Base-by-base conservation (phyloP, 1,284 basidiomycete species). In the Ceraceosorus guamensis region DNA sequence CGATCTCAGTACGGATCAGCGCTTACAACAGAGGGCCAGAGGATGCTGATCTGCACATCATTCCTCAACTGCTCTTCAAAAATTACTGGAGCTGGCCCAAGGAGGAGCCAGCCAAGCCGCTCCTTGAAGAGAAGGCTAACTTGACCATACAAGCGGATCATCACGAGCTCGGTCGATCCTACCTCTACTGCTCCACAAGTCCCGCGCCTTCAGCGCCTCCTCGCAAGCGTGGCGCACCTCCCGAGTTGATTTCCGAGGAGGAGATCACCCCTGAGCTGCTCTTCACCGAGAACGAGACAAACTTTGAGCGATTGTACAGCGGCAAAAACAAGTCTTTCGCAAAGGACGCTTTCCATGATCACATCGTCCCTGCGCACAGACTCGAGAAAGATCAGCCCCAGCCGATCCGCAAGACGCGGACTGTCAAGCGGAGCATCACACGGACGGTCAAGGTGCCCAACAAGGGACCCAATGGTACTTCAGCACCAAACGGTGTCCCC, bases 291-390 rank as follows among this genome's bases (percentile, higher is more conserved):
- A 98, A 97, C 78, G 89, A 97, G 76, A 96, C 92, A 62, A 98
- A 98, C 81, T 93, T 87, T 76, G 83, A 84, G 53, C 84, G 93
- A 57, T 82, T 98, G 35, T 98, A 96, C 77, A 86, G 86, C 37
- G 91, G 89, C 30, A 52, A 64, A 51, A 71, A 71, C 30, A 96
- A 97, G 79, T 82, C 83, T 1, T 92, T 86, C 75, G 88, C 89
- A 70, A 98, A 98, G 79, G 93, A 98, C 72, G 92, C 87, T n/a
- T 97, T 98, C 82, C 91, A 98, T 74, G 92, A 97, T 76, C 88
- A 97, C 75, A 88, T 97, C 76, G 85, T 97, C 62, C 85, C 85
- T 3, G 81, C 80, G 13, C 92, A 96, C 77, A 85, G 70, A 34
- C 58, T 63, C 46, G 68, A 71, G 48, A 70, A 71, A 57, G 68